phyloP scores from a whole-genome alignment of 352 stramenopile species.

The Globisporangium polare region DNA sequence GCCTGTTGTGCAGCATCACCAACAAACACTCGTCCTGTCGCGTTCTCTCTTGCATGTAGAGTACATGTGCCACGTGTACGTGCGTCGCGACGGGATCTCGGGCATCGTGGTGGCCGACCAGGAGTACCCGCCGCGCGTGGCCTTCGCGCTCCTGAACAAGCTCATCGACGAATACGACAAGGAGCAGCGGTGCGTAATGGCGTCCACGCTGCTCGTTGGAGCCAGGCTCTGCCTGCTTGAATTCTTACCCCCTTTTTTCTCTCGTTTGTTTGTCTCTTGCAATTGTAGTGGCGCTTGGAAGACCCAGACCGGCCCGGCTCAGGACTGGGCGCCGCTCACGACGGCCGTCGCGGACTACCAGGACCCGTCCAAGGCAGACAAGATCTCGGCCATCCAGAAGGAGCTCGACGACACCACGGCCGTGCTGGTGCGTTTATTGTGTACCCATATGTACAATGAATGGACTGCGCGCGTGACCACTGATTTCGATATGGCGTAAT shows the following conservation, averaged over 20 bases:
- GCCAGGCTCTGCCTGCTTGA: constrained; percentile 17
- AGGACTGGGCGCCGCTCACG: constrained; percentile 87
- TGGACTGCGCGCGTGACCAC: no score
- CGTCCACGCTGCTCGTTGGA: background rate
- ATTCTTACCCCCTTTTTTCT: constrained; percentile 3
- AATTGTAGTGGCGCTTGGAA: constrained; percentile 46
- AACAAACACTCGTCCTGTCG: background rate
- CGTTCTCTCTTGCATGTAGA: constrained; percentile 37
- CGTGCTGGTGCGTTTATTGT: constrained; percentile 91
- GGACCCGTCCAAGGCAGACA: constrained; percentile 97
- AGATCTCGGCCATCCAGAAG: constrained; percentile 99
- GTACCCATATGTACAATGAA: no score
- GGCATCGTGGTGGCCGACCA: constrained; percentile 96
- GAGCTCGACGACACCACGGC: constrained; percentile 99
- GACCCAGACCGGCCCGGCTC: constrained; percentile 58
- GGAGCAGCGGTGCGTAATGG: constrained; percentile 35
- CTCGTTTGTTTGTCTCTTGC: constrained; percentile 31
- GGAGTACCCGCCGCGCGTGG: constrained; percentile 98
- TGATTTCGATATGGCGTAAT: no score
- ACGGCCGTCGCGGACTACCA: constrained; percentile 97
- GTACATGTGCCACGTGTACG: constrained; percentile 98
- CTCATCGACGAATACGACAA: constrained; percentile 96
- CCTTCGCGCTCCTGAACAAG: constrained; percentile 96
- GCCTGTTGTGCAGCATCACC: no score
- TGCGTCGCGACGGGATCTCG: constrained; percentile 95